Evolutionary conservation across 2,329 filamentous ascomycete species (phyloP), one percentile per base, ranked within the genome.

Genomic region (Neonectria magnoliae): DNA sequence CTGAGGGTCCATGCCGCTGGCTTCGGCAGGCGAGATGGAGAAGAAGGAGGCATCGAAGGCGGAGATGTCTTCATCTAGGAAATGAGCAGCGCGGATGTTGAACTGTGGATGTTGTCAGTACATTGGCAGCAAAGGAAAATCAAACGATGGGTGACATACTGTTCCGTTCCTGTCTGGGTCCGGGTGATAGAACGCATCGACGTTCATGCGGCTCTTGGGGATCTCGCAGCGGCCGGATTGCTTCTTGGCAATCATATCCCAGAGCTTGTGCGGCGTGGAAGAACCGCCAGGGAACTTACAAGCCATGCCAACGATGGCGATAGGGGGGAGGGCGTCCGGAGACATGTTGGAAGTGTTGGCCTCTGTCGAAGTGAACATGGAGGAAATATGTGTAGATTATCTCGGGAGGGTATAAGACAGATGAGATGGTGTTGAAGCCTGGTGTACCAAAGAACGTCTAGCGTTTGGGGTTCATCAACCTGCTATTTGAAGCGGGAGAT

Each of bases 271-370:
- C 1, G 68, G 68, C 8, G 44, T 65, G 11, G 60, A 62, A 11
- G 66, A 62, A 10, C 62, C 58, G 7, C 70, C 71, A 8, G 70
- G 64, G 8, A 72, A 66, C n/a, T 66, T 68, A 50, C 71, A 72
- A 2, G 70, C 65, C 62, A 72, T 68, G 6, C 71, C 71, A 36
- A 72, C 65, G 44, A 73, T 57, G 50, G 70, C 71, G 27, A 73
- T 66, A 4, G 55, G 54, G n/a, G 54, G 54, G 18, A 57, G 55
- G 18, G 55, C 55, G 22, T 57, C 29, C 4, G 52, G 18, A 16
- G 52, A 41, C 52, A 55, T 55, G 52, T 42, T 55, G 52, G 33
- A 42, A 20, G 16, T 20, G 20, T 55, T 42, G 33, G 36, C 52
- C 16, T 29, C 47, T 8, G 14, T 13, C 10, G 8, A 20, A 38